phyloP scores from a whole-genome alignment of 257 asterid genomes.

The Lavandula angustifolia region DNA sequence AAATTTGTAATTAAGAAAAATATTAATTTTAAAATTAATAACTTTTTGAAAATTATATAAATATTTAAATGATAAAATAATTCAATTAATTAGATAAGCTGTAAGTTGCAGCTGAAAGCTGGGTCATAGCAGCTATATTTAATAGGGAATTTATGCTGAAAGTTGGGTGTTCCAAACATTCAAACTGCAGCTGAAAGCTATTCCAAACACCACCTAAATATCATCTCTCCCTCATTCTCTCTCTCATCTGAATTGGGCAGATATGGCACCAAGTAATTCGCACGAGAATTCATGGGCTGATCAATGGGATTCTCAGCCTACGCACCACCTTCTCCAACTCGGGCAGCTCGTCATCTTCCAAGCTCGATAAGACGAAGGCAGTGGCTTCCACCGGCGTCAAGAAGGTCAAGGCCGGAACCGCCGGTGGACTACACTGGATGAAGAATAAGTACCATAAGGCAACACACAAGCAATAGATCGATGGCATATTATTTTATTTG shows the following conservation, averaged over 20 bases:
- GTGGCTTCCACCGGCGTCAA: conserved; percentile 59
- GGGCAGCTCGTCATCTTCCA: conserved; percentile 31
- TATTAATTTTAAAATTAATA: no score
- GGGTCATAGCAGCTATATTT: no score
- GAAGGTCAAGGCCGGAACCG: conserved; percentile 68
- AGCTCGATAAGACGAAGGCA: conserved; percentile 55
- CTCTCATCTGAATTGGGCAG: not conserved
- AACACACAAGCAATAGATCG: conserved; percentile 42
- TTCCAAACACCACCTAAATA: no score
- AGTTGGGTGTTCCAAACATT: no score
- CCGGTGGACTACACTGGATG: conserved; percentile 69
- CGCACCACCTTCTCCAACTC: conserved; percentile 23
- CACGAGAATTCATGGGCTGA: conserved; percentile 71
- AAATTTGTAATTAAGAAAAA: no score
- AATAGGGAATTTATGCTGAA: no score
- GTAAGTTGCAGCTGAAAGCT: no score
- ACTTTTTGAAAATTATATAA: no score
- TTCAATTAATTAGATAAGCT: no score
- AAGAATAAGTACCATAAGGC: conserved; percentile 56
- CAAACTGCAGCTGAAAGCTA: no score
- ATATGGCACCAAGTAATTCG: conserved; percentile 43
- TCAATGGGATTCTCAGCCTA: conserved; percentile 61
- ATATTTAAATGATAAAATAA: no score
- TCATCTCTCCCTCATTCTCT: not conserved
- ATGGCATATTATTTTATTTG: no score